phyloP scores from a whole-genome alignment of 495 filamentous ascomycete genomes.

The Penicillium taxi region DNA sequence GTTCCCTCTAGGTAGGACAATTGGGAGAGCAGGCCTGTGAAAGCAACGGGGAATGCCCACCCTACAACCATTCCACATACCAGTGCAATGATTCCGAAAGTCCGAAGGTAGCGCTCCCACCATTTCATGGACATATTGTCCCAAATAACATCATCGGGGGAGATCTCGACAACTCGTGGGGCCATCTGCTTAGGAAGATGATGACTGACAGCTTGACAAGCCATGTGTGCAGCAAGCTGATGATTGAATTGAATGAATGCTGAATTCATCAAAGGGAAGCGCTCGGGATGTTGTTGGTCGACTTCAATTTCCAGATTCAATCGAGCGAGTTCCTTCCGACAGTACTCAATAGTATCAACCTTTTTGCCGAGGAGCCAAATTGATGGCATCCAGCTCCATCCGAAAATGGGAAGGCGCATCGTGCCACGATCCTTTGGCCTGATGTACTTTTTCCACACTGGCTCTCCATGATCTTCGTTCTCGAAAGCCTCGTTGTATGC shows the following conservation, averaged over 20 bases:
- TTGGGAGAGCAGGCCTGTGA: slow-evolving; percentile 74
- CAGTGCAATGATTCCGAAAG: slow-evolving; percentile 53
- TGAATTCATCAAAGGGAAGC: slow-evolving; percentile 91
- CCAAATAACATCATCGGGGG: slow-evolving; percentile 91
- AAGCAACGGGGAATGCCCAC: slow-evolving; percentile 88
- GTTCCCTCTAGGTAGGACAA: slow-evolving; percentile 56
- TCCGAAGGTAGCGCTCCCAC: slow-evolving; percentile 84
- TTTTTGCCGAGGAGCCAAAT: slow-evolving; percentile 79
- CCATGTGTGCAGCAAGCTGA: slow-evolving; percentile 96
- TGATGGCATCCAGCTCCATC: slow-evolving; percentile 72
- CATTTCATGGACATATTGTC: slow-evolving; percentile 95
- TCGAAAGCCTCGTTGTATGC: slow-evolving; percentile 63
- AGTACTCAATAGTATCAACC: slow-evolving; percentile 91
- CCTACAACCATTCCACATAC: slow-evolving; percentile 73
- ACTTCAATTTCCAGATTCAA: slow-evolving; percentile 89
- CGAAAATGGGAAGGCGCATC: slow-evolving; percentile 71
- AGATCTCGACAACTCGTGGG: slow-evolving; percentile 85
- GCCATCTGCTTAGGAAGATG: slow-evolving; percentile 93
- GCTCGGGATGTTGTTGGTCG: slow-evolving; percentile 79
- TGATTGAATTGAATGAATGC: slow-evolving; percentile 99
- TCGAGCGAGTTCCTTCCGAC: slow-evolving; percentile 77
- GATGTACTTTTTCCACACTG: slow-evolving; percentile 76
- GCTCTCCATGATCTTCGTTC: slow-evolving; percentile 55
- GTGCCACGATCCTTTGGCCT: slow-evolving; percentile 75
- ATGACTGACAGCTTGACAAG: slow-evolving; percentile 85